Conservation (phyloP, 148 eudicot species). For the Vaccinium corymbosum region DNA sequence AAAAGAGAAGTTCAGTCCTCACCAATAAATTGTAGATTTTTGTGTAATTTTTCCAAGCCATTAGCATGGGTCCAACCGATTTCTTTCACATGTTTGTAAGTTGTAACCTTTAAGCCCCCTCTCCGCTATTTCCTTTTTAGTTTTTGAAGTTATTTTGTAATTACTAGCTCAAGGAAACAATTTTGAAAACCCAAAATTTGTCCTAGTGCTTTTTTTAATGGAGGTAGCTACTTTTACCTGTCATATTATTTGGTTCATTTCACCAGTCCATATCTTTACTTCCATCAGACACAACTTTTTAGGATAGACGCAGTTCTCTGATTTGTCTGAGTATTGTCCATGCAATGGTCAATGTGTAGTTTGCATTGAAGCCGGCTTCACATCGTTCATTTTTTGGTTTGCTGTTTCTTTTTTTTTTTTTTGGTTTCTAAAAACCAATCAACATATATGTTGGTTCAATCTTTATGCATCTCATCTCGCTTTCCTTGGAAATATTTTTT, state of each 20-base stretch:
- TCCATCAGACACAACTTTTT: neutral
- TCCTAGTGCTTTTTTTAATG: neutral
- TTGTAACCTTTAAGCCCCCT: neutral
- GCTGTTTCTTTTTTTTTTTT: neutral
- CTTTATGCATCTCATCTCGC: neutral
- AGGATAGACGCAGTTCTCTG: neutral
- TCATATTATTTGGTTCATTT: neutral
- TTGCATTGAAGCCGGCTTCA: neutral
- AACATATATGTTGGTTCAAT: neutral
- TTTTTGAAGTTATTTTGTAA: neutral
- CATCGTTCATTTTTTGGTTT: neutral
- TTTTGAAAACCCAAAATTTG: neutral
- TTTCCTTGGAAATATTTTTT: neutral
- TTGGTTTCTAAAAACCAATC: neutral
- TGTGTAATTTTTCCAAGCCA: too few species aligned
- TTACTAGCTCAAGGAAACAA: neutral
- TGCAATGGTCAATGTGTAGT: neutral
- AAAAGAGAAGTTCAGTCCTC: neutral
- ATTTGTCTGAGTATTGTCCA: neutral
- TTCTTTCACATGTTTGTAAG: neutral
- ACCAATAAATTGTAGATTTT: neutral
- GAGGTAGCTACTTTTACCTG: neutral
- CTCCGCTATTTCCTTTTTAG: neutral
- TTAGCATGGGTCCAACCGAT: neutral
- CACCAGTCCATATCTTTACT: neutral